phyloP scores from a whole-genome alignment of 495 filamentous ascomycete species.

The Aspergillus nidulans region DNA sequence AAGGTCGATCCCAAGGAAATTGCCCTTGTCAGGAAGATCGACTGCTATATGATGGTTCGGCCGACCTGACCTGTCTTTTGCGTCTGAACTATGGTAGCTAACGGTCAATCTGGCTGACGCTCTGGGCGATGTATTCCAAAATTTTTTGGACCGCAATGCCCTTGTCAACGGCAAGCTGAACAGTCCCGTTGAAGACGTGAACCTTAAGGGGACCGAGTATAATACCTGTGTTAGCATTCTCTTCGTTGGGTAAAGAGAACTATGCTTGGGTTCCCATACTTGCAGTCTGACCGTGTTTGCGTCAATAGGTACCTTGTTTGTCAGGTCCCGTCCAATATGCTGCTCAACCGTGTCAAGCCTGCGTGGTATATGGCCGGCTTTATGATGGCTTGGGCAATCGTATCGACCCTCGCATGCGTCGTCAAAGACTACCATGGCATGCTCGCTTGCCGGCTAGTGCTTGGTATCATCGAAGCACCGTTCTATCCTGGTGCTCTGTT shows the following conservation, averaged over 20 bases:
- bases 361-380: conserved; percentile 32
- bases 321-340: conserved; percentile 55
- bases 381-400: conserved; percentile 47
- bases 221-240: conserved; percentile 53
- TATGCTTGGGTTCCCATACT: neutral
- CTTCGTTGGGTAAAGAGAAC: conserved; percentile 44
- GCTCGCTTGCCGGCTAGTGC: conserved; percentile 32
- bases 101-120: conserved; percentile 21
- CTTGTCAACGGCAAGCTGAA: conserved; percentile 31
- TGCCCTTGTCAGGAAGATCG: conserved; percentile 41
- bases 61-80: neutral
- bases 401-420: conserved; percentile 29
- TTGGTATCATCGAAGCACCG: conserved; percentile 48
- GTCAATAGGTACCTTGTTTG: conserved; percentile 38
- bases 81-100: neutral
- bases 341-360: conserved; percentile 42
- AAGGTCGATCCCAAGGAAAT: conserved; percentile 15
- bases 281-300: neutral
- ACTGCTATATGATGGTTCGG: conserved; percentile 38
- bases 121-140: conserved; percentile 49
- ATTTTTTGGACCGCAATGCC: conserved; percentile 46
- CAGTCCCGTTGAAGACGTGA: conserved; percentile 39
- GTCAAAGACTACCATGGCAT: conserved; percentile 38
- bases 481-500: conserved; percentile 45
- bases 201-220: conserved; percentile 41